Conservation (phyloP, 2,329 filamentous ascomycete species). For the Byssoonygena ceratinophila region DNA sequence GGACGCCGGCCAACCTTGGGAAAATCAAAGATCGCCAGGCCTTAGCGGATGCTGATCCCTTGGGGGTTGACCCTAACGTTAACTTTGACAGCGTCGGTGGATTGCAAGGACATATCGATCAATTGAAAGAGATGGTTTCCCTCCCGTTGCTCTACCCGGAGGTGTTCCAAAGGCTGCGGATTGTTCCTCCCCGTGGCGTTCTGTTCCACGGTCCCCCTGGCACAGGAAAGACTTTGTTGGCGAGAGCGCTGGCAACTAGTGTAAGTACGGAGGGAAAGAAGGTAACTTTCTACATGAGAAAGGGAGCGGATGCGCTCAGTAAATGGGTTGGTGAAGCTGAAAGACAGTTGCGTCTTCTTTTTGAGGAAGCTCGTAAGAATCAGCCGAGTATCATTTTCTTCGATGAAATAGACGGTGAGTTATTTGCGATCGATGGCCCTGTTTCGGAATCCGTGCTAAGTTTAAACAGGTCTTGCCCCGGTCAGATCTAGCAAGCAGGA, state of each 20-base stretch:
- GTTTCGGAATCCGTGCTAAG: neutral
- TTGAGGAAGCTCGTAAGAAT: conserved; percentile 88
- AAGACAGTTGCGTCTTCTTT: conserved; percentile 81
- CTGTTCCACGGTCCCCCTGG: conserved; percentile 94
- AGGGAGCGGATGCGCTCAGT: conserved; percentile 91
- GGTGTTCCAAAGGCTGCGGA: conserved; percentile 79
- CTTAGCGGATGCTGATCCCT: conserved; percentile 82
- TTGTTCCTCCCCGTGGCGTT: conserved; percentile 88
- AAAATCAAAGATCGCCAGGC: conserved; percentile 89
- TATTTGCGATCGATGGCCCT: neutral
- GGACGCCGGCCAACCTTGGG: conserved; percentile 70
- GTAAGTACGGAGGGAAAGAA: conserved; percentile 82
- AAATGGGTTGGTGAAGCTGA: conserved; percentile 99
- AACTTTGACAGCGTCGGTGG: conserved; percentile 93
- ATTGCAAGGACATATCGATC: conserved; percentile 84
- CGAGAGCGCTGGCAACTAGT: conserved; percentile 81
- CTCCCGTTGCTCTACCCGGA: conserved; percentile 90
- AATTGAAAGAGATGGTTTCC: conserved; percentile 97
- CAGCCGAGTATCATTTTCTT: conserved; percentile 99
- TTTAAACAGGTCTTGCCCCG: conserved; percentile 55
- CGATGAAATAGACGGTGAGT: conserved; percentile 83
- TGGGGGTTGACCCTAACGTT: conserved; percentile 84
- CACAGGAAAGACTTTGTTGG: conserved; percentile 95
- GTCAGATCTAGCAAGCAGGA: conserved; percentile 97
- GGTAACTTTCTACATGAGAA: conserved; percentile 98